Percentiles rank a stretch among this genome's conserved stretches.
Evolutionary conservation across 345 rosid genomes (phyloP).

Genomic region (Passiflora organensis): DNA sequence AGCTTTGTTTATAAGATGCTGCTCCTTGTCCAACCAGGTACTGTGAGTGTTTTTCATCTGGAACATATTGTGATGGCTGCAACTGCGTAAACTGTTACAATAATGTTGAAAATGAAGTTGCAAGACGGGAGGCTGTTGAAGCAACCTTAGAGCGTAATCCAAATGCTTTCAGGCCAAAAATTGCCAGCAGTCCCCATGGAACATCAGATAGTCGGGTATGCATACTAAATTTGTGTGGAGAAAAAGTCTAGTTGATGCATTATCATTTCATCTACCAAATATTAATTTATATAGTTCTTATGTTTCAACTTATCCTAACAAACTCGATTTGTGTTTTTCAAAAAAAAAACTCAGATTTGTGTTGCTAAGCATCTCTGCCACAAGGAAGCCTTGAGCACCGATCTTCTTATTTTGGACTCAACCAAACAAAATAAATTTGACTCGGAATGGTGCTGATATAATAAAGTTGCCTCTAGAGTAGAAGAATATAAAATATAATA

Average conservation of each 20-base stretch:
- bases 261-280: neutral
- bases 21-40: constrained; percentile 45
- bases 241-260: neutral
- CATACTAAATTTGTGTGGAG: neutral
- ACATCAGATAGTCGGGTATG: constrained; percentile 65
- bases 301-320: too few relatives aligned
- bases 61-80: constrained; percentile 96
- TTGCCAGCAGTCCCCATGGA: constrained; percentile 96
- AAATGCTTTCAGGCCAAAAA: constrained; percentile 95
- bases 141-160: constrained; percentile 95
- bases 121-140: constrained; percentile 89
- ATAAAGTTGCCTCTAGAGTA: too few relatives aligned
- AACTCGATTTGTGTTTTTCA: too few relatives aligned
- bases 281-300: too few relatives aligned
- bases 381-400: too few relatives aligned
- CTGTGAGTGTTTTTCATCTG: constrained; percentile 98
- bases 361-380: too few relatives aligned
- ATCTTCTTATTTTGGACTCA: too few relatives aligned
- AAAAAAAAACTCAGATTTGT: too few relatives aligned
- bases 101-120: constrained; percentile 88
- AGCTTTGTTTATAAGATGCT: neutral
- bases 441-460: too few relatives aligned
- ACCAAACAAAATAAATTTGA: too few relatives aligned
- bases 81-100: constrained; percentile 89
- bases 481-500: too few relatives aligned